Evolutionary conservation across 75 land plant species (phyloP).

Genomic region (Sequoia sempervirens): DNA sequence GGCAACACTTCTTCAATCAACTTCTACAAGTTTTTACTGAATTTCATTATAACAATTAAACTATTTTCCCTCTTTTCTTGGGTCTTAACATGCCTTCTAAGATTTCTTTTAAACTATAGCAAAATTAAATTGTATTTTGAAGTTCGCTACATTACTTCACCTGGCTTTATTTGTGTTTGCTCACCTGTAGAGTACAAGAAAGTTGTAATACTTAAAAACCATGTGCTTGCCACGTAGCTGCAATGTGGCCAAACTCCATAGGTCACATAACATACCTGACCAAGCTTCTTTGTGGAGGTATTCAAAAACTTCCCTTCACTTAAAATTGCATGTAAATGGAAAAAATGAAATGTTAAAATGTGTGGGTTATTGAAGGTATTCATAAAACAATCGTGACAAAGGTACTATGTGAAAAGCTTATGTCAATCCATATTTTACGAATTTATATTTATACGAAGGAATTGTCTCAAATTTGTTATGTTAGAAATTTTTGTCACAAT

Average conservation of each 20-base stretch:
- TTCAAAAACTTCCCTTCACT: too few relatives aligned
- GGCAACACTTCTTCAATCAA: too few relatives aligned
- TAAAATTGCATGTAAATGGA: neutral
- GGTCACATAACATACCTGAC: neutral
- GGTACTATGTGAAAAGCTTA: neutral
- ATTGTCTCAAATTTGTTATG: neutral
- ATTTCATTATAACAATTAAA: too few relatives aligned
- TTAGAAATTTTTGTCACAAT: neutral
- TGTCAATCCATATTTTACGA: neutral
- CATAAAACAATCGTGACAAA: neutral
- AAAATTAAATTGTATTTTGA: too few relatives aligned
- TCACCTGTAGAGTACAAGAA: neutral
- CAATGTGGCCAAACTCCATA: too few relatives aligned
- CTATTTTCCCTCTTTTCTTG: too few relatives aligned
- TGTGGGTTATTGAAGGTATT: neutral
- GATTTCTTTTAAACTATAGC: too few relatives aligned
- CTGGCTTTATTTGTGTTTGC: too few relatives aligned
- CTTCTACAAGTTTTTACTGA: too few relatives aligned
- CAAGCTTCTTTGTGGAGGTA: neutral
- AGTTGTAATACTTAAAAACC: neutral
- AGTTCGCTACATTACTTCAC: too few relatives aligned
- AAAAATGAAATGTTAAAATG: neutral
- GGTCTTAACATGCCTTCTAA: too few relatives aligned
- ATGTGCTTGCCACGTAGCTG: neutral
- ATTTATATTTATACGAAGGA: neutral